phyloP scores from a whole-genome alignment of 495 filamentous ascomycete genomes.

The Talaromyces thailandensis region DNA sequence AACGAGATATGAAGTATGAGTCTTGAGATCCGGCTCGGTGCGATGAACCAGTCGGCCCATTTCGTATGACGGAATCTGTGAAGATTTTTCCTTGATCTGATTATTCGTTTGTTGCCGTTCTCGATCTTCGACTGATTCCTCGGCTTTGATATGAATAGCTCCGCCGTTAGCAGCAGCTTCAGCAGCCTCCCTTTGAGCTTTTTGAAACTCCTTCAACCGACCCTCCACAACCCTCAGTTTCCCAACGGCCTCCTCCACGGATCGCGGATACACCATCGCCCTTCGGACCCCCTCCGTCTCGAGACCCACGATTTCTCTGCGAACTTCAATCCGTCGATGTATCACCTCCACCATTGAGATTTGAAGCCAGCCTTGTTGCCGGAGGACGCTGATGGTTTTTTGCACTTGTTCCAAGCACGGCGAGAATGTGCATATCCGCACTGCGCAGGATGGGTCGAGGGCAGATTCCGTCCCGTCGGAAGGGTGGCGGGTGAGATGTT shows the following conservation, averaged over 20 bases:
- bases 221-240: constrained; percentile 66
- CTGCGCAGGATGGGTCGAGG: constrained; percentile 56
- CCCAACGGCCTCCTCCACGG: constrained; percentile 68
- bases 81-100: neutral
- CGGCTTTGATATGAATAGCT: neutral
- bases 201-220: constrained; percentile 47
- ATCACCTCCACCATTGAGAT: constrained; percentile 86
- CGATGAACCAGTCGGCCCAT: constrained; percentile 71
- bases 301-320: constrained; percentile 68
- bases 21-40: constrained; percentile 82
- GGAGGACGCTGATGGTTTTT: constrained; percentile 67
- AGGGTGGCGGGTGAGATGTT: constrained; percentile 62
- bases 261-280: constrained; percentile 49
- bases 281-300: constrained; percentile 49
- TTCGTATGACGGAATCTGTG: constrained; percentile 28
- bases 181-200: constrained; percentile 10
- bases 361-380: constrained; percentile 76
- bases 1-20: constrained; percentile 88
- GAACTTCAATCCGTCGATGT: constrained; percentile 67
- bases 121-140: neutral
- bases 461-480: constrained; percentile 42
- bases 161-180: constrained; percentile 4
- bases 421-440: constrained; percentile 84
- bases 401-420: constrained; percentile 95
- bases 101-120: constrained; percentile 10